Percentiles rank a stretch among this genome's conserved stretches.
Conservation (phyloP, 352 stramenopile species). For the Peronosclerospora sorghi region DNA sequence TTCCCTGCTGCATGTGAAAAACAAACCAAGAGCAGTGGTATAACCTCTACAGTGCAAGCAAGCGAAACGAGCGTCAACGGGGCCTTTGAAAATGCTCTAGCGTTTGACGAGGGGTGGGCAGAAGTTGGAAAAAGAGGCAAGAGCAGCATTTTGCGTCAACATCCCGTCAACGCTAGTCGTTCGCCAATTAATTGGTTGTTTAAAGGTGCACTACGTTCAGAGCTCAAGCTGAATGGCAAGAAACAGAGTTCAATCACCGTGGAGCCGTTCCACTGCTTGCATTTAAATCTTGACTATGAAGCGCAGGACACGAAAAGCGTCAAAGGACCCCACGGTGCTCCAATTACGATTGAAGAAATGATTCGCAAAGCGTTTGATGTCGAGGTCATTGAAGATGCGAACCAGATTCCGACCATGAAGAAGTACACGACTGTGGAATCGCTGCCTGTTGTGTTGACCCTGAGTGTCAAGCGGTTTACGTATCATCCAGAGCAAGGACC, state of each 20-base stretch:
- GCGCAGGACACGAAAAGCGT: constrained; percentile 25
- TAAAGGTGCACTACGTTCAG: constrained; percentile 66
- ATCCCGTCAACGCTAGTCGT: constrained; percentile 42
- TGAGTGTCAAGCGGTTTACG: constrained; percentile 81
- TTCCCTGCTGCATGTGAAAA: constrained; percentile 46
- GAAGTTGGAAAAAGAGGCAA: constrained; percentile 74
- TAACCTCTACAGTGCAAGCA: background rate
- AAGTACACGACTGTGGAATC: constrained; percentile 63
- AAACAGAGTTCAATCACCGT: constrained; percentile 76
- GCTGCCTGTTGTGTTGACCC: constrained; percentile 61
- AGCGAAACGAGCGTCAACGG: constrained; percentile 1
- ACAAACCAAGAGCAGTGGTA: constrained; percentile 38
- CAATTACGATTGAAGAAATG: constrained; percentile 64
- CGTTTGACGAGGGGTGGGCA: constrained; percentile 61
- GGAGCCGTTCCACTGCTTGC: constrained; percentile 79
- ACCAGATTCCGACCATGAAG: constrained; percentile 45
- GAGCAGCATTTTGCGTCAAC: constrained; percentile 63
- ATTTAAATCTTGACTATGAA: constrained; percentile 69
- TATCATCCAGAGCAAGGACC: constrained; percentile 70
- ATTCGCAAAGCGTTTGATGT: constrained; percentile 63
- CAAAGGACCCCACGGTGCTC: constrained; percentile 19
- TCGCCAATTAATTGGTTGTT: constrained; percentile 83
- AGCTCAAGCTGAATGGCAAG: constrained; percentile 61
- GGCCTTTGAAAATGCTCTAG: constrained; percentile 13
- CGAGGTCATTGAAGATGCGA: constrained; percentile 57